A percentile compares a stretch with the other conserved stretches of the same genome.
Evolutionary conservation across 2,329 filamentous ascomycete genomes (phyloP).

Genomic region (Pseudocercospora eumusae): DNA sequence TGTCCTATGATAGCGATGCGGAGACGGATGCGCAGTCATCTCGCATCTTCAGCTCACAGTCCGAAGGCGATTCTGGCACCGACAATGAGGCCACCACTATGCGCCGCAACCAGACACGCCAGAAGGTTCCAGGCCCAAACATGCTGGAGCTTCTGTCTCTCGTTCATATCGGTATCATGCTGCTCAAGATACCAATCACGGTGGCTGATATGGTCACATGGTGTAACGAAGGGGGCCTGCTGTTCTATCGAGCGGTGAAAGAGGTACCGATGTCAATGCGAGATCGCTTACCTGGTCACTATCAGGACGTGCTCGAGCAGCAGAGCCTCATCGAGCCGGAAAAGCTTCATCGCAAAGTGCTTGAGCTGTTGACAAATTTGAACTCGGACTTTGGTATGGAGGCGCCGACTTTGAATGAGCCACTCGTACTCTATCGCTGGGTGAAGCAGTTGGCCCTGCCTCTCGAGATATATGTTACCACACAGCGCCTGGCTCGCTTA

Average conservation of each 20-base stretch:
- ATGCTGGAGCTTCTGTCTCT: conserved; percentile 74
- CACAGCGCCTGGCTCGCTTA: conserved; percentile 57
- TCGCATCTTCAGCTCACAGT: conserved; percentile 62
- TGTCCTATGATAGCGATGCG: conserved; percentile 36
- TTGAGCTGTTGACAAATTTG: conserved; percentile 65
- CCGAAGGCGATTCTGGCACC: conserved; percentile 49
- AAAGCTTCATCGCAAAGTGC: conserved; percentile 65
- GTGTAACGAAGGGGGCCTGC: conserved; percentile 66
- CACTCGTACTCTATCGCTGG: conserved; percentile 68
- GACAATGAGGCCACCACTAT: conserved; percentile 35
- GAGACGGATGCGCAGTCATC: conserved; percentile 44
- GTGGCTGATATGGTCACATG: conserved; percentile 71
- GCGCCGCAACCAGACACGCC: conserved; percentile 43
- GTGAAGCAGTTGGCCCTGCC: conserved; percentile 74
- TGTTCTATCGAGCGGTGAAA: conserved; percentile 66
- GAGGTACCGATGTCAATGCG: conserved; percentile 65
- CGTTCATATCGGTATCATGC: conserved; percentile 75
- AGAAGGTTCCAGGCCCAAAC: conserved; percentile 57
- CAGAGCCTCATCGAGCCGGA: conserved; percentile 52
- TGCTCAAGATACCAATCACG: conserved; percentile 75
- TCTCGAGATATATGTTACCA: conserved; percentile 64
- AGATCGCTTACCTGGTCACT: conserved; percentile 63
- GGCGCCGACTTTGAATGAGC: conserved; percentile 72
- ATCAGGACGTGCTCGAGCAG: conserved; percentile 61
- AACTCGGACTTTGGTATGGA: conserved; percentile 66